phyloP scores from a whole-genome alignment of 2,329 filamentous ascomycete genomes.

The Thermothelomyces thermophilus region DNA sequence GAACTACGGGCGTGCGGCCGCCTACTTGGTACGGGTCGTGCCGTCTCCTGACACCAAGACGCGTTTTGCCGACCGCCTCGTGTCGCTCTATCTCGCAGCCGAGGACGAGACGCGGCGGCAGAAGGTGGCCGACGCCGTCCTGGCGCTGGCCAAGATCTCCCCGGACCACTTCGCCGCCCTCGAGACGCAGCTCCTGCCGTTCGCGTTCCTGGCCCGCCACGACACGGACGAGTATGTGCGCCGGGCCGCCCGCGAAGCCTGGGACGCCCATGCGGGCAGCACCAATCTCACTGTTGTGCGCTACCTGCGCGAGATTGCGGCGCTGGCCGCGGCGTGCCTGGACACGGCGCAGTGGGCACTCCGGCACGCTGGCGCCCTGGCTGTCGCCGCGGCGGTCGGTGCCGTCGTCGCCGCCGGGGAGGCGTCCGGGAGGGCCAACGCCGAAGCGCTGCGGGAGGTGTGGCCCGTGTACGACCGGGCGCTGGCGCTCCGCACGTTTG shows the following conservation, averaged over 20 bases:
- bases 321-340: slow-evolving; percentile 59
- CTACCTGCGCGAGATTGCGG: slow-evolving; percentile 76
- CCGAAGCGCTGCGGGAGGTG: slow-evolving; percentile 53
- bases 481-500: slow-evolving; percentile 82
- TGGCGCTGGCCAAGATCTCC: slow-evolving; percentile 77
- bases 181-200: slow-evolving; percentile 69
- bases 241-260: slow-evolving; percentile 76
- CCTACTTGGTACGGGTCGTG: slow-evolving; percentile 67
- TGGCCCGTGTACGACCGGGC: slow-evolving; percentile 83
- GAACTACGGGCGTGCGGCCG: slow-evolving; percentile 78
- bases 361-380: slow-evolving; percentile 79
- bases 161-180: slow-evolving; percentile 81
- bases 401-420: slow-evolving; percentile 57
- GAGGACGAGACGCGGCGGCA: slow-evolving; percentile 71
- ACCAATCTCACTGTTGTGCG: slow-evolving; percentile 68
- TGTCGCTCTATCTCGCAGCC: slow-evolving; percentile 70
- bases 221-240: slow-evolving; percentile 75
- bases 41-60: slow-evolving; percentile 41
- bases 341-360: slow-evolving; percentile 82
- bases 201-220: slow-evolving; percentile 81
- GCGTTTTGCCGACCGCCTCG: slow-evolving; percentile 46
- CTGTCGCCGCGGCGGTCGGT: slow-evolving; percentile 65
- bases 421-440: slow-evolving; percentile 52
- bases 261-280: slow-evolving; percentile 86
- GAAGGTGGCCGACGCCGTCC: slow-evolving; percentile 74